Base-by-base conservation (phyloP, 2,329 filamentous ascomycete genomes). In the Nemania serpens region DNA sequence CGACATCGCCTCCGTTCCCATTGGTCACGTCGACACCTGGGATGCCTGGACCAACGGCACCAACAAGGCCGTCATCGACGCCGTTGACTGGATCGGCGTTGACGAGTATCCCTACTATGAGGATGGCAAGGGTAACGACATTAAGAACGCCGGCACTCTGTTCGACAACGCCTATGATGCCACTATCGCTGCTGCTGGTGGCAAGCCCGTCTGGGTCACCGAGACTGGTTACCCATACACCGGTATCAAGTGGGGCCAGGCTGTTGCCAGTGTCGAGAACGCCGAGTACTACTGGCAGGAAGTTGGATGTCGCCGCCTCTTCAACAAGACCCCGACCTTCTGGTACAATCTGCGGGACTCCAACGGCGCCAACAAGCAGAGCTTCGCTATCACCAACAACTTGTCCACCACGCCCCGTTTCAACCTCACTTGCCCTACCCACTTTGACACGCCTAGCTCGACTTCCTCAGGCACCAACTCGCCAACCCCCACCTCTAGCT, bases 201-300 rank as follows among this genome's bases (percentile, higher is more conserved):
- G 67, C 29, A 69, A 68, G 55, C 68, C 68, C 41, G 68, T 97
- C 29, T 96, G 94, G 75, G 86, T 83, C 39, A 82, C 81, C 2
- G 83, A 86, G 76, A 84, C 81, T 18, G 83, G 83, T 53, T 86
- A 82, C 82, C 84, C 84, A 17, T 76, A 79, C 37, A 69, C 72
- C 20, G 84, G 84, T 20, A 67, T 75, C n/a, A 78, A 75, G 36
- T 73, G 75, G 61, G 78, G 76, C 45, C 62, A 75, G 60, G 81
- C 81, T 51, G 76, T 82, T 15, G 70, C 84, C 18, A 79, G 72
- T 39, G 70, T 79, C n/a, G 72, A 75, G 10, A 85, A 85, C 65
- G 81, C 83, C 55, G 60, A 70, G 54, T 68, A 60, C 62, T 74
- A 73, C 68, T 74, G 71, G 71, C 59, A 73, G 56, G 68, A 73